These are phyloP conservation scores for Sclerospora graminicola DNA, from an alignment of 352 stramenopile genomes.

Conservation along the genomic window DNA sequence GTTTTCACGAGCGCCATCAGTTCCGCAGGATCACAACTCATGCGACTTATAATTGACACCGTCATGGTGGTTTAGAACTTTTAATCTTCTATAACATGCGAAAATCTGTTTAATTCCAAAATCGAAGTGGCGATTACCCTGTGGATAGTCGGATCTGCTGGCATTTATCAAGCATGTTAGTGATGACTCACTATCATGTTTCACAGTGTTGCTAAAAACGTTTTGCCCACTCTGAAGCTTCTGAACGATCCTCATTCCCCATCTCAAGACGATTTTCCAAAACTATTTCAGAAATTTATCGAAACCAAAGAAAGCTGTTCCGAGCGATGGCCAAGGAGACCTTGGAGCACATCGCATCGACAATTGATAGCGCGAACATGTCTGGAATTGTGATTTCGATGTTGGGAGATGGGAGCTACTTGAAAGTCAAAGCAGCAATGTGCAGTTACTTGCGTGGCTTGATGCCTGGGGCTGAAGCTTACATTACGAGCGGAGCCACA, in stretches of 20 bases:
- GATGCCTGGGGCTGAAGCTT: conserved; percentile 36
- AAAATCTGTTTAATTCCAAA: too few relatives aligned
- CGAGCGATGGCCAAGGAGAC: conserved; percentile 43
- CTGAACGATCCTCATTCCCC: conserved; percentile 27
- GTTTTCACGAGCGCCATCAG: too few relatives aligned
- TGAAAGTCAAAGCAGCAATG: conserved; percentile 65
- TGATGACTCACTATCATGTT: conserved; percentile 67
- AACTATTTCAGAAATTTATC: conserved; percentile 66
- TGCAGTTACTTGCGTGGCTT: conserved; percentile 60
- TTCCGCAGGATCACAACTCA: too few relatives aligned
- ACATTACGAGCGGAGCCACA: conserved; percentile 53
- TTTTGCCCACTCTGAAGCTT: conserved; percentile 45
- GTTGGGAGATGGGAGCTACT: conserved; percentile 62
- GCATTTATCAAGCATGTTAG: conserved; percentile 53
- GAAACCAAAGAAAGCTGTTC: conserved; percentile 63
- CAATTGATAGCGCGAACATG: conserved; percentile 37
- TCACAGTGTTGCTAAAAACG: conserved; percentile 50
- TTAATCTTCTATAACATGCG: too few relatives aligned
- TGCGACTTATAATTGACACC: too few relatives aligned
- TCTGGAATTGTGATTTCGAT: conserved; percentile 40
- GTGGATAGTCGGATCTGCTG: conserved; percentile 43
- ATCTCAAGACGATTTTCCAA: conserved; percentile 52
- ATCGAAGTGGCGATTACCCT: conserved; percentile 28
- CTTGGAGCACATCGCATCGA: conserved; percentile 40
- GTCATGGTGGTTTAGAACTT: too few relatives aligned